Evolutionary conservation across 2,329 filamentous ascomycete species (phyloP).

Genomic region (Monilinia fructigena): DNA sequence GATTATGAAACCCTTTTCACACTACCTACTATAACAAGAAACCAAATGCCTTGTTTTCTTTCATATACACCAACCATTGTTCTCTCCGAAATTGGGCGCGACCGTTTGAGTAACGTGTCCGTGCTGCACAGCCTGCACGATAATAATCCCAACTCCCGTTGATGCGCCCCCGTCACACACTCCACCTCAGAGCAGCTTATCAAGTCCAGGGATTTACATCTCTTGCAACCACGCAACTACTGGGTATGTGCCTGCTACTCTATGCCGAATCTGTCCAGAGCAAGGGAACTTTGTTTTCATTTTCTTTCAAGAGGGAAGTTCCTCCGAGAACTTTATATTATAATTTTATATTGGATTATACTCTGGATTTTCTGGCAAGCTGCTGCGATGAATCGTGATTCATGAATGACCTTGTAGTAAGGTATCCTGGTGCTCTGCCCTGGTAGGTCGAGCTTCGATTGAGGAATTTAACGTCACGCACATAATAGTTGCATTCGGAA

Average conservation of each 20-base stretch:
- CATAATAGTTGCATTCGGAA: no score
- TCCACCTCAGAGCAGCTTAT: neutral
- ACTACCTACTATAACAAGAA: neutral
- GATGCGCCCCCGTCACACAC: slow-evolving; percentile 7
- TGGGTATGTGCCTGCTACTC: neutral
- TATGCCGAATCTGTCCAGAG: neutral
- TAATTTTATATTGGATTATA: no score
- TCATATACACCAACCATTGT: neutral
- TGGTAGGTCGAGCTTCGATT: no score
- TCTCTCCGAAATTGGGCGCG: slow-evolving; percentile 14
- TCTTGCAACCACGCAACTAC: neutral
- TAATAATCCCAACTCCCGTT: slow-evolving; percentile 17
- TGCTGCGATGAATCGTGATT: no score
- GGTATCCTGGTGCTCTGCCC: no score
- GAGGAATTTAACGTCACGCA: no score
- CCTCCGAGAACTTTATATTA: no score
- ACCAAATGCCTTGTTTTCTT: neutral
- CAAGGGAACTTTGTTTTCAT: no score
- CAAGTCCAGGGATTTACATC: neutral
- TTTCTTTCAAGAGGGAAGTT: no score
- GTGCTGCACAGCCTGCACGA: slow-evolving; percentile 18
- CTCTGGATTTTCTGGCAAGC: no score
- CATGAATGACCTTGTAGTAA: no score
- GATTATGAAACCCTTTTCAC: neutral
- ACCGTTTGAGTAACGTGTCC: slow-evolving; percentile 17